These are phyloP conservation scores for Volvox carteri DNA, from an alignment of 163 green algal species.

Conservation along the genomic window DNA sequence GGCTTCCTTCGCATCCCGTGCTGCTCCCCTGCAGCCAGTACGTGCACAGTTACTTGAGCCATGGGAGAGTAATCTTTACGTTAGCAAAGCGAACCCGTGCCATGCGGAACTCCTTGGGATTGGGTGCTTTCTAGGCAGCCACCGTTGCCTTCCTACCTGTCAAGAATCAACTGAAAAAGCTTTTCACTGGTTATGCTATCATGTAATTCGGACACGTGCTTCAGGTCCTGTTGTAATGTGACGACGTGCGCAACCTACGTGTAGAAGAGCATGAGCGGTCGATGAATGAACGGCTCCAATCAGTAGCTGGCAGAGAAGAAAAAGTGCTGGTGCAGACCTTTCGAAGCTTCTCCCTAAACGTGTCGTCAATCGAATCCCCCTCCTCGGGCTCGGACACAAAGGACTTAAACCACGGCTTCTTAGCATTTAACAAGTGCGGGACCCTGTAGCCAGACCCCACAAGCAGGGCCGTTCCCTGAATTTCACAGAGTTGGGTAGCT, in stretches of 20 bases:
- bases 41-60: too few species aligned
- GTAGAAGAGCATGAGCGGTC: neutral
- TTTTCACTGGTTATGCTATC: neutral
- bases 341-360: neutral
- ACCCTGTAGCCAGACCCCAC: neutral
- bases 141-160: neutral
- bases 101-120: too few species aligned
- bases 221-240: slow-evolving; percentile 30
- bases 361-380: neutral
- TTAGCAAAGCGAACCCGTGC: neutral
- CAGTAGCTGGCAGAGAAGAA: neutral
- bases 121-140: too few species aligned
- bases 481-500: neutral
- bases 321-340: neutral
- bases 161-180: slow-evolving; percentile 11
- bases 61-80: neutral
- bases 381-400: neutral
- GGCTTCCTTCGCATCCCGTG: slow-evolving; percentile 57
- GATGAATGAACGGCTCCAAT: neutral
- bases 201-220: neutral
- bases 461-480: neutral
- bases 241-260: slow-evolving; percentile 20
- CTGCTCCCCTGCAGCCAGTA: slow-evolving; percentile 50
- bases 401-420: neutral
- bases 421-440: neutral